These are phyloP conservation scores for Xylariales sp. DNA, from an alignment of 2,329 filamentous ascomycete species.

Conservation along the genomic window DNA sequence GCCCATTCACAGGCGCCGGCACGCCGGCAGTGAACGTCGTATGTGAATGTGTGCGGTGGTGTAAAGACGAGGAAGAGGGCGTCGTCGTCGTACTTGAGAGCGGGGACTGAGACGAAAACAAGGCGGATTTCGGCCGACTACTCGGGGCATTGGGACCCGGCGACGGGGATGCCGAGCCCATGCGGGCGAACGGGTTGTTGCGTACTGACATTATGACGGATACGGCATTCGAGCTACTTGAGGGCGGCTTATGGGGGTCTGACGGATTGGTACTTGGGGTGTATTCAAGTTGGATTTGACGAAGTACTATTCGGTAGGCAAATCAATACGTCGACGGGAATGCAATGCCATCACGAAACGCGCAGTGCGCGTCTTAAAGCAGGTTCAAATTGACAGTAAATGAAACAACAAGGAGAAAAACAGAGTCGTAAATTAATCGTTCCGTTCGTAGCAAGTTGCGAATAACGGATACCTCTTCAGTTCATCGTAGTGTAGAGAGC, in stretches of 20 bases:
- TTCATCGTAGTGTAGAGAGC: not conserved
- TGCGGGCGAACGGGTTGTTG: constrained; percentile 82
- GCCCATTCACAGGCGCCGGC: constrained; percentile 53
- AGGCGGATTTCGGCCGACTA: constrained; percentile 74
- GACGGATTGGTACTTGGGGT: constrained; percentile 33
- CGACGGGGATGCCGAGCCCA: constrained; percentile 75
- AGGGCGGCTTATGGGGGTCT: constrained; percentile 16
- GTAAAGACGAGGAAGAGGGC: constrained; percentile 48
- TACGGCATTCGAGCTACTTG: constrained; percentile 46
- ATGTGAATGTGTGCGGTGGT: constrained; percentile 77
- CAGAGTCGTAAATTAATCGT: not conserved
- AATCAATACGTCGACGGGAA: constrained; percentile 32
- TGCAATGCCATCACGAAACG: constrained; percentile 44
- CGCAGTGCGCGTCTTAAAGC: constrained; percentile 24
- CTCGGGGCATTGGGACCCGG: constrained; percentile 55
- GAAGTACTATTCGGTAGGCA: constrained; percentile 3
- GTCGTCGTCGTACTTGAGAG: constrained; percentile 54
- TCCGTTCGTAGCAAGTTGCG: not conserved
- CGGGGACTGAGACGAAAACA: constrained; percentile 72
- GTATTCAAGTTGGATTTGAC: not conserved
- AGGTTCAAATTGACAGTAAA: constrained; percentile 18
- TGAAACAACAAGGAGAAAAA: not conserved
- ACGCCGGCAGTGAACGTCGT: constrained; percentile 60
- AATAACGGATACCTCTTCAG: not conserved
- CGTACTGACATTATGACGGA: constrained; percentile 76